Base-by-base conservation (phyloP, 2,329 filamentous ascomycete species). In the Metarhizium robertsii region DNA sequence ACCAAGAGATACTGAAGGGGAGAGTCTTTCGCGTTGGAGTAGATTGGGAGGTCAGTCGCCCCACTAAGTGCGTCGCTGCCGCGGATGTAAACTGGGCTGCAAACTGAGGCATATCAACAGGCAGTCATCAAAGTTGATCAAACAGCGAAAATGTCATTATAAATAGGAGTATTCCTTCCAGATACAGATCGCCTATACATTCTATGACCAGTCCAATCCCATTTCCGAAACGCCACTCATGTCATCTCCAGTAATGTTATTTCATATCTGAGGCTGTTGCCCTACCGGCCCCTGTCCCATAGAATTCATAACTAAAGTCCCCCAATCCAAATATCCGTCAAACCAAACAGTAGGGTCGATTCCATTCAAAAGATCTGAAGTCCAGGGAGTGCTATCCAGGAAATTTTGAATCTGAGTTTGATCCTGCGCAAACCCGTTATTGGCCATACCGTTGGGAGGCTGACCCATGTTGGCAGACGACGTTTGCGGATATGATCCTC, bases 261-360 rank as follows among this genome's bases (percentile, higher is more conserved):
- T 47, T 43, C 53, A 55, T 18, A 32, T 18, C 36, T 43, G 49
- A 40, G 48, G 36, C 18, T 38, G 49, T 32, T 64, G 60, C 38
- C 66, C 65, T 20, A 62, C 34, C 1, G 62, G 25, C 60, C 0
- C 56, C 43, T 52, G 50, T 10, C 64, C 64, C 63, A 66, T 64
- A 0, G 65, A 65, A 38, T 66, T 70, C 67, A 69, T 68, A 0
- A 67, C 60, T 0, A 69, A 60, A 0, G 67, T 60, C 1, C 65
- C 65, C 69, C 69, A 71, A 16, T 71, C 69, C 2, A 70, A 46
- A 38, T 70, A 67, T 0, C 67, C 67, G 29, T 71, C 69, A 42
- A 70, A 69, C 67, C 67, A 71, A 3, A 70, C 52, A 0, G 63
- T 67, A 0, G 69, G 69, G 6, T 71, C 69, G 1, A 70, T 60